phyloP scores from a whole-genome alignment of 2,329 filamentous ascomycete genomes.

The Colletotrichum kahawae region DNA sequence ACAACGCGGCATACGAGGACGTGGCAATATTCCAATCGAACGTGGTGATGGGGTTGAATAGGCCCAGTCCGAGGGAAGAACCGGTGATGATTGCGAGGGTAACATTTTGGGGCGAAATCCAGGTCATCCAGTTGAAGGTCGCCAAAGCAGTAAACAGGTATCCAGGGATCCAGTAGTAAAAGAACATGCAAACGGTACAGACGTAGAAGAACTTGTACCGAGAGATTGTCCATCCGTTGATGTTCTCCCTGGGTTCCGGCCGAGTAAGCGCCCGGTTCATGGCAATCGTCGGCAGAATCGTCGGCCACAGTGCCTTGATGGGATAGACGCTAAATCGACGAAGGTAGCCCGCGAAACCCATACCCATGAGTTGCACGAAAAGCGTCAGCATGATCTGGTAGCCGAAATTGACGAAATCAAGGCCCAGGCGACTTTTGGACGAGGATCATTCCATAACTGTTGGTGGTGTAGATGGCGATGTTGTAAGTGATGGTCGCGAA shows the following conservation, averaged over 20 bases:
- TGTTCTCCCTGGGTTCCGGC: constrained; percentile 38
- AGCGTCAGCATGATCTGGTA: constrained; percentile 44
- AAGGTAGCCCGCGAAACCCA: constrained; percentile 45
- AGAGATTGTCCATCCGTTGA: constrained; percentile 49
- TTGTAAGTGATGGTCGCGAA: constrained; percentile 45
- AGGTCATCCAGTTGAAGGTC: constrained; percentile 55
- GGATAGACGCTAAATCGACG: constrained; percentile 42
- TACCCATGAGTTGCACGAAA: constrained; percentile 47
- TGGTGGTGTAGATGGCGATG: constrained; percentile 38
- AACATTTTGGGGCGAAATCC: constrained; percentile 51
- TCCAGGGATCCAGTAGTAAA: constrained; percentile 55
- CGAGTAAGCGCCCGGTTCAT: constrained; percentile 36
- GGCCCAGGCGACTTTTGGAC: constrained; percentile 36
- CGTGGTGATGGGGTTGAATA: constrained; percentile 53
- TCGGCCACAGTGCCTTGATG: constrained; percentile 37
- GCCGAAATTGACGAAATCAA: constrained; percentile 42
- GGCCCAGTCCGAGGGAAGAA: constrained; percentile 41
- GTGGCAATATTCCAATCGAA: constrained; percentile 55
- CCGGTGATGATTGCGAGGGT: constrained; percentile 49
- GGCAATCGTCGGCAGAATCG: constrained; percentile 35
- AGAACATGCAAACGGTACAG: constrained; percentile 39
- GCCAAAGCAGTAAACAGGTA: constrained; percentile 48
- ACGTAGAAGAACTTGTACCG: constrained; percentile 49
- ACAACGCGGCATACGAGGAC: constrained; percentile 40
- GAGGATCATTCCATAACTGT: constrained; percentile 39